These are phyloP conservation scores for Komagataella pastoris DNA, from an alignment of 805 yeast species.

Conservation along the genomic window DNA sequence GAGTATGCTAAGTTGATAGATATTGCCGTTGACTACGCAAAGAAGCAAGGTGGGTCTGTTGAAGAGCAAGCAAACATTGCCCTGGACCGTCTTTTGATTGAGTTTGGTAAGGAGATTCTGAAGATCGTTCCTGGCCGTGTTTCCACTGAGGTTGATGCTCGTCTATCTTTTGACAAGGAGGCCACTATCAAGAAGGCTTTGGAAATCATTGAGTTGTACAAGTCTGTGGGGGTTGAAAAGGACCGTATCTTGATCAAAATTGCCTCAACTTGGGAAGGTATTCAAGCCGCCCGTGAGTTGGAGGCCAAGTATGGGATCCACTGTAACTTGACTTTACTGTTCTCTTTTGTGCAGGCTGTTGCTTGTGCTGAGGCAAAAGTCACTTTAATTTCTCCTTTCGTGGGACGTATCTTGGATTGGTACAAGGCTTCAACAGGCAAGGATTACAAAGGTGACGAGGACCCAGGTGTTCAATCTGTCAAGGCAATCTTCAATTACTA, in stretches of 20 bases:
- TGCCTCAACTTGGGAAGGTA: conserved; percentile 99
- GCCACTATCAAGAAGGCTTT: conserved; percentile 91
- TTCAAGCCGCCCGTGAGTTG: conserved; percentile 93
- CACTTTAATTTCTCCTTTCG: conserved; percentile 96
- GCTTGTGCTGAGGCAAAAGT: conserved; percentile 97
- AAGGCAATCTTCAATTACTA: conserved; percentile 88
- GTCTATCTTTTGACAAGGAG: conserved; percentile 90
- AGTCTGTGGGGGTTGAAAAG: conserved; percentile 72
- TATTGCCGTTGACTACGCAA: conserved; percentile 79
- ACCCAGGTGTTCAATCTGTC: conserved; percentile 95
- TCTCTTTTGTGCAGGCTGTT: conserved; percentile 95
- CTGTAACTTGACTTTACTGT: conserved; percentile 88
- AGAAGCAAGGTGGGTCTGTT: conserved; percentile 39
- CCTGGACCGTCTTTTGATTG: conserved; percentile 84
- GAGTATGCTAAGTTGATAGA: conserved; percentile 86
- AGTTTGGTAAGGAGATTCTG: conserved; percentile 89
- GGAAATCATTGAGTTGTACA: conserved; percentile 77
- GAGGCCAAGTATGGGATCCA: conserved; percentile 86
- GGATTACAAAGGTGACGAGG: conserved; percentile 64
- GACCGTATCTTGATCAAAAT: conserved; percentile 91
- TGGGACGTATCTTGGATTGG: conserved; percentile 98
- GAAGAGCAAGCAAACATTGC: conserved; percentile 73
- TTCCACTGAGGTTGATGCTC: conserved; percentile 98
- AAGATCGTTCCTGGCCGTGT: conserved; percentile 97
- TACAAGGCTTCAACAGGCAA: conserved; percentile 90